phyloP scores from a whole-genome alignment of 2,329 filamentous ascomycete genomes.

The Zymoseptoria passerinii region DNA sequence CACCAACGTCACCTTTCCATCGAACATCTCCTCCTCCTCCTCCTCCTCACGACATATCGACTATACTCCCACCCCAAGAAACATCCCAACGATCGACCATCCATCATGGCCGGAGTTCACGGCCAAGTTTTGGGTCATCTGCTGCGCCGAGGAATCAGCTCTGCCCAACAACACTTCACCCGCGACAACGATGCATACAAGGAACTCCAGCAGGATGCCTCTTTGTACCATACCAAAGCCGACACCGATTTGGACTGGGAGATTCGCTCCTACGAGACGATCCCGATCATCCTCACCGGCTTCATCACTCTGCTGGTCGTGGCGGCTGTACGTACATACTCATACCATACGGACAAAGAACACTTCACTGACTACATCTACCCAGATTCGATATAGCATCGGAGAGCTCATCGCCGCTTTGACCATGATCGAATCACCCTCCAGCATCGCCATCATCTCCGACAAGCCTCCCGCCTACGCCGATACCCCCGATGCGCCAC shows the following conservation, averaged over 20 bases:
- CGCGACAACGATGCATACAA: slow-evolving; percentile 11
- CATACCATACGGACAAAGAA: neutral
- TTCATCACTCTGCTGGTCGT: slow-evolving; percentile 36
- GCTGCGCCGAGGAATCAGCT: slow-evolving; percentile 26
- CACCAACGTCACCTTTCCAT: no score
- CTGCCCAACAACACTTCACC: slow-evolving; percentile 23
- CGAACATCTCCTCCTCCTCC: no score
- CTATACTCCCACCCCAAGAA: neutral
- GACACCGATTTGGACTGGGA: slow-evolving; percentile 17
- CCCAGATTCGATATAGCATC: slow-evolving; percentile 46
- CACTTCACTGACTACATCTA: slow-evolving; percentile 2
- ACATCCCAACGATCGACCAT: neutral
- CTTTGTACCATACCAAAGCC: slow-evolving; percentile 20
- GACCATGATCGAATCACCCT: slow-evolving; percentile 55
- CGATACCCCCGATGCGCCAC: slow-evolving; percentile 41
- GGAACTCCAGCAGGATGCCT: slow-evolving; percentile 22
- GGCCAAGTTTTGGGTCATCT: slow-evolving; percentile 26
- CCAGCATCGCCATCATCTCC: slow-evolving; percentile 42
- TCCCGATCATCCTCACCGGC: slow-evolving; percentile 29
- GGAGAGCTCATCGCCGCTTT: slow-evolving; percentile 53
- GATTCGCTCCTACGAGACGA: slow-evolving; percentile 20
- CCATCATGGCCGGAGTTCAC: slow-evolving; percentile 21
- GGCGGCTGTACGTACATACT: slow-evolving; percentile 33
- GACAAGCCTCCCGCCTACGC: slow-evolving; percentile 39
- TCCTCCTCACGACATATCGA: no score